These are phyloP conservation scores for Nicotiana rustica DNA, from an alignment of 305 asterid genomes.

Conservation along the genomic window DNA sequence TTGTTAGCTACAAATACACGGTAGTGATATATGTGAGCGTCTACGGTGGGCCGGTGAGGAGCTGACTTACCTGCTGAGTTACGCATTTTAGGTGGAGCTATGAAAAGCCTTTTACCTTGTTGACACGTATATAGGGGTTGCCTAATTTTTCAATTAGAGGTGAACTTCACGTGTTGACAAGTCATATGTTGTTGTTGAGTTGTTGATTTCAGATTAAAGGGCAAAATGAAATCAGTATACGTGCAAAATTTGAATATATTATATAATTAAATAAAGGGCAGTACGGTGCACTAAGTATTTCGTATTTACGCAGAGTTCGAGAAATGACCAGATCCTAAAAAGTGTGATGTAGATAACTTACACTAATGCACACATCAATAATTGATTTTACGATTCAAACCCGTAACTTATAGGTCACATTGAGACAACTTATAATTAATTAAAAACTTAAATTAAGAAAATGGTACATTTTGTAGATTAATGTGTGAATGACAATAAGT, in stretches of 20 bases:
- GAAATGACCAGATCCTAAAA: too few relatives aligned
- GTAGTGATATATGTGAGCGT: background rate
- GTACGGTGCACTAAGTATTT: too few relatives aligned
- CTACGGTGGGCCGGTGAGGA: slow-evolving; percentile 27
- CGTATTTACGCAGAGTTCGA: too few relatives aligned
- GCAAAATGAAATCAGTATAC: too few relatives aligned
- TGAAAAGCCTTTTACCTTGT: background rate
- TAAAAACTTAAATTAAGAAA: too few relatives aligned
- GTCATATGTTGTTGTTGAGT: background rate
- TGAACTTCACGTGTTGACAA: background rate
- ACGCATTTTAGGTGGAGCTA: slow-evolving; percentile 34
- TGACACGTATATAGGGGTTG: background rate
- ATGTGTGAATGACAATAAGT: background rate
- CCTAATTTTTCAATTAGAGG: background rate
- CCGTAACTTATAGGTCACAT: too few relatives aligned
- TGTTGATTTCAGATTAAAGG: background rate
- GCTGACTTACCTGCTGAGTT: slow-evolving; percentile 28
- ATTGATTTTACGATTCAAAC: too few relatives aligned
- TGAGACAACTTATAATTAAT: too few relatives aligned
- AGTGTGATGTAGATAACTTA: too few relatives aligned
- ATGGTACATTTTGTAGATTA: background rate
- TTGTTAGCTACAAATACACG: background rate
- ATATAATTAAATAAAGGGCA: too few relatives aligned
- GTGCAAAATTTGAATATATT: too few relatives aligned
- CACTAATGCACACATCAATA: too few relatives aligned